These are phyloP conservation scores for Dryas drummondii DNA, from an alignment of 306 rosid genomes.

Conservation along the genomic window DNA sequence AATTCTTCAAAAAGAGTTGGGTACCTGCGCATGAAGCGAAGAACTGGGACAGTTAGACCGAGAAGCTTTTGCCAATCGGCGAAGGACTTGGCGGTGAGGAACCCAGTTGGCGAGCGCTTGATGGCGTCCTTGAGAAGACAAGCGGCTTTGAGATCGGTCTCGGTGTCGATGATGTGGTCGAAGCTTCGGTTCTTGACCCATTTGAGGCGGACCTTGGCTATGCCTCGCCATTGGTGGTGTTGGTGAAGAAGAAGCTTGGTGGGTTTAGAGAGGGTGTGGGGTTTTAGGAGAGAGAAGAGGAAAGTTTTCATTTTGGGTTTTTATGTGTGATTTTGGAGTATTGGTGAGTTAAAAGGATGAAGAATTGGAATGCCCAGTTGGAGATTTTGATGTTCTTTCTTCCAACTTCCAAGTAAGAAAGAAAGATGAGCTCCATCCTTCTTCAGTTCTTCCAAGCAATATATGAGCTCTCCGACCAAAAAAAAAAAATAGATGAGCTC, in stretches of 20 bases:
- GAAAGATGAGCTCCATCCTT: too few relatives aligned
- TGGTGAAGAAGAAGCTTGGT: conserved; percentile 19
- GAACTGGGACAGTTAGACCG: conserved; percentile 88
- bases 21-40: conserved; percentile 86
- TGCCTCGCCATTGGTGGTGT: conserved; percentile 58
- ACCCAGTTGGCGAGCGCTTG: conserved; percentile 74
- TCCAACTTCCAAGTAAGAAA: too few relatives aligned
- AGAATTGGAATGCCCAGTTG: not conserved
- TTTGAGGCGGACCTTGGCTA: conserved; percentile 76
- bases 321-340: not conserved
- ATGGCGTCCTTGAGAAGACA: conserved; percentile 82
- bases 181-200: conserved; percentile 85
- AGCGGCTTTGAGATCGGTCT: conserved; percentile 86
- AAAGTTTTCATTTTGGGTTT: conserved; percentile 14
- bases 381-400: not conserved
- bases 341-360: too few relatives aligned
- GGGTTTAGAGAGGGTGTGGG: conserved; percentile 5
- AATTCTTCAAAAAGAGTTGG: conserved; percentile 82
- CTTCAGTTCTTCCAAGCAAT: too few relatives aligned
- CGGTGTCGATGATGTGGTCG: conserved; percentile 83
- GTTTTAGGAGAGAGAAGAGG: conserved; percentile 31
- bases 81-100: conserved; percentile 67
- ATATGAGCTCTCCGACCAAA: too few relatives aligned
- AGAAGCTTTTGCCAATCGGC: conserved; percentile 85
- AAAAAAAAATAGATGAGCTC: too few relatives aligned